Base-by-base conservation (phyloP, 2,329 filamentous ascomycete genomes). In the Neoarthrinium moseri region DNA sequence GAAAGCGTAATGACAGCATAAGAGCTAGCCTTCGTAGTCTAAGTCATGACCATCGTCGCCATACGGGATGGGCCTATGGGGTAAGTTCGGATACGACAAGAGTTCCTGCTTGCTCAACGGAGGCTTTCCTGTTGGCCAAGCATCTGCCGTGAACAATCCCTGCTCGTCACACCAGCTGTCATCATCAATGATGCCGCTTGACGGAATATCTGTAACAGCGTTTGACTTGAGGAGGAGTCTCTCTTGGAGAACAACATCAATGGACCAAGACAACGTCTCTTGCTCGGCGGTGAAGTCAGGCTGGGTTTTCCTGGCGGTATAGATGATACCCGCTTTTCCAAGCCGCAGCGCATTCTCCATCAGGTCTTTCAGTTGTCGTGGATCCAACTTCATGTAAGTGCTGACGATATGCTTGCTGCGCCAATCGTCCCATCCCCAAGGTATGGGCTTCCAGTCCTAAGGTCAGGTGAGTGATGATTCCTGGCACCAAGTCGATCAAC, bases 361-460 rank as follows among this genome's bases (percentile, higher is more conserved):
- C 46, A 78, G 68, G 48, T 72, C 63, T 51, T 77, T 67, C n/a
- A 81, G 65, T 45, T 76, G 66, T 10, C 67, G 59, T 0, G 78
- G 78, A 4, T 68, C 64, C 6, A 81, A 65, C 60, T 80, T 81
- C 53, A 74, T 56, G 49, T 70, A 62, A 0, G 69, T 72, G 13
- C 55, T 56, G 18, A 69, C 60, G 29, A 67, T 63, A 12, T 48
- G 49, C 13, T 53, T 50, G 43, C 67, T 64, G 10, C 57, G 57
- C 8, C 53, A 52, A 5, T 58, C 55, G 13, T 53, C 54, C 22
- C 43, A 47, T 15, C 60, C 59, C 60, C 62, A 63, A 4, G 57
- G 58, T 17, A 60, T 50, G 17, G 55, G 52, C 15, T 38, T 15
- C 34, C 35, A 38, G 35, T 32, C 35, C 35, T 45, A 15, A 4